Evolutionary conservation across 2,329 filamentous ascomycete genomes (phyloP).

Genomic region (Cordyceps cicadae): DNA sequence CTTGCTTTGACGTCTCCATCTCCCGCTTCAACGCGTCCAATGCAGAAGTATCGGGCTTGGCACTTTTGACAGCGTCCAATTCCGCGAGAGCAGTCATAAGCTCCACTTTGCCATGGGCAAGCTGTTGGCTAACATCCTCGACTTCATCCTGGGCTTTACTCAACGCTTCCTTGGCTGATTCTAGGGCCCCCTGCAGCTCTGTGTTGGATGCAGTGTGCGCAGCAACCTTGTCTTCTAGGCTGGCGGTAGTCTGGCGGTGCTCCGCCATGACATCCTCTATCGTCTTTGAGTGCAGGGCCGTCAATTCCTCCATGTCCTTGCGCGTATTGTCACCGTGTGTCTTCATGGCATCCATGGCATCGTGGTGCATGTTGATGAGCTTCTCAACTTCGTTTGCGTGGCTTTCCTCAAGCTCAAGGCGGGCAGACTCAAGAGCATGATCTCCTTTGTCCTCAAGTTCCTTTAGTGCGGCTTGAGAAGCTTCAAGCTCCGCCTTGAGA

Average conservation of each 20-base stretch:
- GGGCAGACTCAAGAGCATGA: conserved; percentile 37
- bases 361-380: conserved; percentile 33
- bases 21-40: conserved; percentile 44
- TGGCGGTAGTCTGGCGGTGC: conserved; percentile 26
- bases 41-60: conserved; percentile 48
- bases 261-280: conserved; percentile 32
- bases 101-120: conserved; percentile 52
- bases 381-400: conserved; percentile 41
- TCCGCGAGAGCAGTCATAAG: conserved; percentile 52
- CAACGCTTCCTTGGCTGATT: conserved; percentile 34
- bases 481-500: conserved; percentile 27
- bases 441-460: conserved; percentile 35
- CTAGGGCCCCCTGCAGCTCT: conserved; percentile 29
- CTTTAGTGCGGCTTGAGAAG: conserved; percentile 37
- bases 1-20: conserved; percentile 39
- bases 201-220: conserved; percentile 28
- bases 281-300: conserved; percentile 28
- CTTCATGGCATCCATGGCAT: conserved; percentile 34
- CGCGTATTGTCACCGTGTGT: conserved; percentile 28
- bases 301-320: conserved; percentile 37
- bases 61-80: conserved; percentile 48
- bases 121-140: conserved; percentile 42
- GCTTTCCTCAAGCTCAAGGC: conserved; percentile 36
- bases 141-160: conserved; percentile 39
- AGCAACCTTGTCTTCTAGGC: conserved; percentile 28